These are phyloP conservation scores for Alternaria infectoria DNA, from an alignment of 2,329 filamentous ascomycete genomes.

Conservation along the genomic window DNA sequence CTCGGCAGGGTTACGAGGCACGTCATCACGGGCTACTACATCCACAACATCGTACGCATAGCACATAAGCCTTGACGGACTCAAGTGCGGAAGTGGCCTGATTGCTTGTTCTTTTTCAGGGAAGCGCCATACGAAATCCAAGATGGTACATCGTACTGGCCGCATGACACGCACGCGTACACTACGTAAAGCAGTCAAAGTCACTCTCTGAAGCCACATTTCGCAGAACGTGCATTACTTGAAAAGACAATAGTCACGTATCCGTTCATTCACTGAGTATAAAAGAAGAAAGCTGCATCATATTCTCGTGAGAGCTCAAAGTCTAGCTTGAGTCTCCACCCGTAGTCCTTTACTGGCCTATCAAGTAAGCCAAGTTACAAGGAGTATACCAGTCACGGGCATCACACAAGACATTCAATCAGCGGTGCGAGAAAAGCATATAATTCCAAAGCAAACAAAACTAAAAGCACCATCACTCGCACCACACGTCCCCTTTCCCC, in stretches of 20 bases:
- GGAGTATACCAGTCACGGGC: background rate
- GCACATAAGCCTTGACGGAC: background rate
- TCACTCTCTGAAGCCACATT: background rate
- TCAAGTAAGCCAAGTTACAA: background rate
- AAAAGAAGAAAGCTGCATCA: background rate
- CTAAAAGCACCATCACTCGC: conserved; percentile 16
- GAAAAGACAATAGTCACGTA: background rate
- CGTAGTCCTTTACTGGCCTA: background rate
- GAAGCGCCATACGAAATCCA: background rate
- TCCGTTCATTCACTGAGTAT: background rate
- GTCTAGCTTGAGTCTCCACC: background rate
- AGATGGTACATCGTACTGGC: background rate
- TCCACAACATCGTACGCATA: background rate
- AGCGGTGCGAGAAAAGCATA: conserved; percentile 8
- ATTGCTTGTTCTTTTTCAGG: background rate
- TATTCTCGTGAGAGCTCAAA: background rate
- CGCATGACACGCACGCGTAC: background rate
- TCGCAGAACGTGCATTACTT: background rate
- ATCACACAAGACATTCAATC: background rate
- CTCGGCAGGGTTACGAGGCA: conserved; percentile 15
- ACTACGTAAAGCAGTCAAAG: background rate
- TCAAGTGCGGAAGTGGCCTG: too few relatives aligned
- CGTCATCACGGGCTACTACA: conserved; percentile 8
- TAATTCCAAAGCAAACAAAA: conserved; percentile 20
- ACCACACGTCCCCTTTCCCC: conserved; percentile 5